Evolutionary conservation across 345 rosid species (phyloP).

Genomic region (Salix koriyanagi): DNA sequence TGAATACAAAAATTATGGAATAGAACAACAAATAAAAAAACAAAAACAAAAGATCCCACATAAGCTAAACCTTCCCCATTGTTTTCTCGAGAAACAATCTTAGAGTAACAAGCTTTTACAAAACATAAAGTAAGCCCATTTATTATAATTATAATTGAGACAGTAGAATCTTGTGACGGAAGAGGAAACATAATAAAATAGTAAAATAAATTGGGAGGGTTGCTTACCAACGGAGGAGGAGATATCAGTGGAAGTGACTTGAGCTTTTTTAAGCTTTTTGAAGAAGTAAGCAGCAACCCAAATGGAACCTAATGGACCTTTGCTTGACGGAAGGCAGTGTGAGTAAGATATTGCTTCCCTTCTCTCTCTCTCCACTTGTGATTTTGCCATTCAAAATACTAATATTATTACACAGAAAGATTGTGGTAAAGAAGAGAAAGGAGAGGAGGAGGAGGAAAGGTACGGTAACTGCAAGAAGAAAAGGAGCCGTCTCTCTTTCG

Average conservation of each 20-base stretch:
- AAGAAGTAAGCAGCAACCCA: constrained; percentile 86
- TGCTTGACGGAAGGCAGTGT: constrained; percentile 46
- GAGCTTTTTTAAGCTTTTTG: constrained; percentile 70
- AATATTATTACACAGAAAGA: not conserved
- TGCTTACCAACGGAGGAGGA: constrained; percentile 72
- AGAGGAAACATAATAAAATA: not conserved
- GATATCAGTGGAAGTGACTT: constrained; percentile 62
- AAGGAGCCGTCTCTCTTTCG: not conserved
- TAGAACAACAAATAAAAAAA: not conserved
- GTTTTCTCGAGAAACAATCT: no score
- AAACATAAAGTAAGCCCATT: not conserved
- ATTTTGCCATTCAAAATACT: not conserved
- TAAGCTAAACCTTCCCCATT: not conserved
- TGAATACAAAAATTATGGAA: no score
- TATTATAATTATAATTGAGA: not conserved
- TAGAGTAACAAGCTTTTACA: no score
- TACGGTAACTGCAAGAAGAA: no score
- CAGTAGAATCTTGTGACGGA: not conserved
- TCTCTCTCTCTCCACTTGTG: not conserved
- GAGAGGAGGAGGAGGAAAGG: not conserved
- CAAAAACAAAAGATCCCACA: not conserved
- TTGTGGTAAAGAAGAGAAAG: not conserved
- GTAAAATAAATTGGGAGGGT: not conserved
- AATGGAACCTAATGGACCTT: constrained; percentile 62
- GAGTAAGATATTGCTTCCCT: constrained; percentile 47